A percentile compares a stretch with the other conserved stretches of the same genome.
phyloP scores from a whole-genome alignment of 73 alveolate species.

The Breviolum minutum region DNA sequence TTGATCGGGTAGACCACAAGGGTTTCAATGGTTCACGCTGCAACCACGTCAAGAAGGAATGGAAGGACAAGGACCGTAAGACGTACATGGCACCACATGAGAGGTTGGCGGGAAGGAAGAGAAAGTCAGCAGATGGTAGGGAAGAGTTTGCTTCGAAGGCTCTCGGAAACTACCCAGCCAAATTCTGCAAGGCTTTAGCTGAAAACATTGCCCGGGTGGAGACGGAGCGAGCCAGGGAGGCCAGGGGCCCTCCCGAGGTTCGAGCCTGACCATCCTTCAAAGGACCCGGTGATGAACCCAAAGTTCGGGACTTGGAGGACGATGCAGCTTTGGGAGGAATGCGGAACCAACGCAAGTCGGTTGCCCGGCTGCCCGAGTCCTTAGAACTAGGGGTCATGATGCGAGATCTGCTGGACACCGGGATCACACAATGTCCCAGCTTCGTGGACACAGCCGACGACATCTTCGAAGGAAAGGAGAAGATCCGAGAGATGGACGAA shows the following conservation, averaged over 20 bases:
- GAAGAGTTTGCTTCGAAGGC: background rate
- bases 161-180: background rate
- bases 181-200: background rate
- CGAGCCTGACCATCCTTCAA: background rate
- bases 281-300: background rate
- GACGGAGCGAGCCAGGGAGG: background rate
- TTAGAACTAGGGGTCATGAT: background rate
- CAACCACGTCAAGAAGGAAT: background rate
- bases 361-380: background rate
- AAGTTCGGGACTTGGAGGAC: background rate
- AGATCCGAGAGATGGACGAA: background rate
- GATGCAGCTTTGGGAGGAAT: background rate
- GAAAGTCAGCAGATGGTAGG: background rate
- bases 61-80: background rate
- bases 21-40: background rate
- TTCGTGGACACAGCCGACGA: background rate
- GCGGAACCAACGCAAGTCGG: background rate
- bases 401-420: background rate
- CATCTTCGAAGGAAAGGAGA: background rate
- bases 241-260: background rate
- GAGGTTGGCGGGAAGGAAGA: background rate
- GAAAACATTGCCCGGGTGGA: background rate
- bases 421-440: background rate
- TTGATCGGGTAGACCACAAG: background rate
- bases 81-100: background rate